These are phyloP conservation scores for Aspergillus affinis DNA, from an alignment of 495 filamentous ascomycete genomes.

Conservation along the genomic window DNA sequence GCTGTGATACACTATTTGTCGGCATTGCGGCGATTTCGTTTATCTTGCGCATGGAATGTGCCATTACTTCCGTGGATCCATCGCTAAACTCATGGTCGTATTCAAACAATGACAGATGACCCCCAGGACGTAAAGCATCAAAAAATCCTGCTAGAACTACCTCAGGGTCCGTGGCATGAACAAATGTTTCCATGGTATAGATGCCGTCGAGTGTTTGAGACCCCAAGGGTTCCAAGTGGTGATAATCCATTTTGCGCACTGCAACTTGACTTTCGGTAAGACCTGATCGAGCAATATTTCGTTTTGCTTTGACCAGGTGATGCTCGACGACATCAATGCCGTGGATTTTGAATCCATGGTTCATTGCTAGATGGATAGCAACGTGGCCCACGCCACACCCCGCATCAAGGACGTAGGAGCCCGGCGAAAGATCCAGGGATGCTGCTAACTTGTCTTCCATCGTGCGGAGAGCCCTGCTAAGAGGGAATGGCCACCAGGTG, in stretches of 20 bases:
- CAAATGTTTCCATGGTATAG: conserved; percentile 61
- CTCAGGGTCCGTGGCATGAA: conserved; percentile 53
- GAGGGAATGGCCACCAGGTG: conserved; percentile 52
- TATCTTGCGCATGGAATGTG: conserved; percentile 36
- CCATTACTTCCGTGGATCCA: conserved; percentile 30
- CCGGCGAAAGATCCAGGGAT: conserved; percentile 35
- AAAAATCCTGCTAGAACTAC: conserved; percentile 47
- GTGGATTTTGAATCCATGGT: conserved; percentile 39
- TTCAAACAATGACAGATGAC: conserved; percentile 47
- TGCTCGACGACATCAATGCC: conserved; percentile 52
- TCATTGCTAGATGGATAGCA: conserved; percentile 45
- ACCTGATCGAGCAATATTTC: conserved; percentile 38
- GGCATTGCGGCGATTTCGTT: conserved; percentile 51
- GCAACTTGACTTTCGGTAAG: conserved; percentile 31
- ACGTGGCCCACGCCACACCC: conserved; percentile 53
- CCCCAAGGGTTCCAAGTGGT: conserved; percentile 45
- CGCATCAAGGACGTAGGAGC: conserved; percentile 49
- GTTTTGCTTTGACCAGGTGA: conserved; percentile 46
- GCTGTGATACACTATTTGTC: conserved; percentile 33
- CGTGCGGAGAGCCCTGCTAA: conserved; percentile 35
- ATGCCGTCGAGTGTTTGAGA: conserved; percentile 49
- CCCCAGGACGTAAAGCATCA: conserved; percentile 49
- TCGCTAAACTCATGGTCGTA: conserved; percentile 45
- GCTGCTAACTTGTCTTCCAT: conserved; percentile 52
- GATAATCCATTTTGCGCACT: conserved; percentile 51